Conservation (phyloP, 2,329 filamentous ascomycete genomes). For the Alternaria burnsii region DNA sequence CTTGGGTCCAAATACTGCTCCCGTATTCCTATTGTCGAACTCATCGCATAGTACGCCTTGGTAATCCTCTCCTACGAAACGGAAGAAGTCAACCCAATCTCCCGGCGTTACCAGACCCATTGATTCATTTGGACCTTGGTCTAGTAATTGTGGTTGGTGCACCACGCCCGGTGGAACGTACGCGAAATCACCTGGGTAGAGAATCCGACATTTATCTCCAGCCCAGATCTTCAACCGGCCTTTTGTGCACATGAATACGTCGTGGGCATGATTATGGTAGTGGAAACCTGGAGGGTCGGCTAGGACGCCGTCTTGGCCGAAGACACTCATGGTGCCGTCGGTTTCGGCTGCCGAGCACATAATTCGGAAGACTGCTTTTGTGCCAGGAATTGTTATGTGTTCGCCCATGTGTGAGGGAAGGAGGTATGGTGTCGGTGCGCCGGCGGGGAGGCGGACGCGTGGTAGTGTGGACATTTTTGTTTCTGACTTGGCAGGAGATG, state of each 20-base stretch:
- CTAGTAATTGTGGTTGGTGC: conserved; percentile 28
- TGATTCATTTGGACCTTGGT: conserved; percentile 24
- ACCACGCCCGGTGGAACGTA: conserved; percentile 29
- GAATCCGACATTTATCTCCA: conserved; percentile 27
- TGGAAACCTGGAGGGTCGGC: conserved; percentile 32
- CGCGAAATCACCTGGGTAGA: conserved; percentile 29
- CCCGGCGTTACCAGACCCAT: conserved; percentile 30
- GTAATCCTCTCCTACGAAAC: conserved; percentile 27
- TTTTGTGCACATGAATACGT: conserved; percentile 34
- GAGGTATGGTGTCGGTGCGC: conserved; percentile 23
- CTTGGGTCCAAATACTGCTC: conserved; percentile 23
- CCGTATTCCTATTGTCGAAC: conserved; percentile 21
- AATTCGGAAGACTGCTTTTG: conserved; percentile 27
- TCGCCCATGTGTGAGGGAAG: conserved; percentile 29
- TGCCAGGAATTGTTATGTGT: conserved; percentile 25
- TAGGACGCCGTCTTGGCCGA: conserved; percentile 26
- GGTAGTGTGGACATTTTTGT: conserved; percentile 6
- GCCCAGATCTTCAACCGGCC: conserved; percentile 29
- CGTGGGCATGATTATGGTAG: conserved; percentile 30
- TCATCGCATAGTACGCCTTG: conserved; percentile 29
- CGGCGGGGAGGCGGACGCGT: conserved; percentile 16
- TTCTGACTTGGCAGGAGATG: background rate
- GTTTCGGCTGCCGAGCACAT: conserved; percentile 28
- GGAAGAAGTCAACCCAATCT: conserved; percentile 34
- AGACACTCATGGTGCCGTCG: conserved; percentile 27